phyloP scores from a whole-genome alignment of 495 filamentous ascomycete genomes.

The Penicillium dipodomyicola region DNA sequence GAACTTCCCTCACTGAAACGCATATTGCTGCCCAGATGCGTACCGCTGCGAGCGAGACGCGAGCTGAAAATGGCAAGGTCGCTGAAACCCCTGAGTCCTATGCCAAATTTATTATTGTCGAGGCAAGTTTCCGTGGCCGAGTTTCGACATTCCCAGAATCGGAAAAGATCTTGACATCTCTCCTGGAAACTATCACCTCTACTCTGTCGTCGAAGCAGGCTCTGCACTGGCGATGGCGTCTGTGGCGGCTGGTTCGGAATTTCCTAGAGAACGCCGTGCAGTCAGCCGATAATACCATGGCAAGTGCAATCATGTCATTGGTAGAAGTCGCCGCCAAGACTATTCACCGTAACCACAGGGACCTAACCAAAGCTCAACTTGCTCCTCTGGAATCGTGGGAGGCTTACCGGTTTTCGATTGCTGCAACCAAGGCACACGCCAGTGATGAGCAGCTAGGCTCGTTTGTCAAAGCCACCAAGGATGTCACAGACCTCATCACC shows the following conservation, averaged over 20 bases:
- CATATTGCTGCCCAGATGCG: conserved; percentile 36
- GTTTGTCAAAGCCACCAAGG: conserved; percentile 28
- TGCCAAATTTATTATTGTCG: conserved; percentile 39
- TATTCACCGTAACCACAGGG: conserved; percentile 35
- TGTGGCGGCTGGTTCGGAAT: conserved; percentile 44
- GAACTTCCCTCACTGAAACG: conserved; percentile 32
- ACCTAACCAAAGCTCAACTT: conserved; percentile 25
- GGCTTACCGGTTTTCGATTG: conserved; percentile 39
- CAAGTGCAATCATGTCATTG: conserved; percentile 19
- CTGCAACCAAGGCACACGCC: conserved; percentile 25
- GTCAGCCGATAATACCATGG: conserved; percentile 20
- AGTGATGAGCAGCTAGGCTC: conserved; percentile 20
- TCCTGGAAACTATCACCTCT: conserved; percentile 30
- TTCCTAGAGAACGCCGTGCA: conserved; percentile 34
- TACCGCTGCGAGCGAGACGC: conserved; percentile 30
- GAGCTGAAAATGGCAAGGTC: conserved; percentile 31
- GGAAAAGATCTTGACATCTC: conserved; percentile 23
- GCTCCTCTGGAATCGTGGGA: conserved; percentile 41
- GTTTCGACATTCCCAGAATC: conserved; percentile 23
- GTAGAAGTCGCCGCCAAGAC: conserved; percentile 30
- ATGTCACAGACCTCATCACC: conserved; percentile 30
- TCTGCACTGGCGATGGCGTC: conserved; percentile 48
- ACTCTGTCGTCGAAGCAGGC: conserved; percentile 38
- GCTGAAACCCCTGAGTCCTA: conserved; percentile 34
- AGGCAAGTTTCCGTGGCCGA: conserved; percentile 38